phyloP scores from a whole-genome alignment of 768 basidiomycete genomes.

The Boletales sp. region DNA sequence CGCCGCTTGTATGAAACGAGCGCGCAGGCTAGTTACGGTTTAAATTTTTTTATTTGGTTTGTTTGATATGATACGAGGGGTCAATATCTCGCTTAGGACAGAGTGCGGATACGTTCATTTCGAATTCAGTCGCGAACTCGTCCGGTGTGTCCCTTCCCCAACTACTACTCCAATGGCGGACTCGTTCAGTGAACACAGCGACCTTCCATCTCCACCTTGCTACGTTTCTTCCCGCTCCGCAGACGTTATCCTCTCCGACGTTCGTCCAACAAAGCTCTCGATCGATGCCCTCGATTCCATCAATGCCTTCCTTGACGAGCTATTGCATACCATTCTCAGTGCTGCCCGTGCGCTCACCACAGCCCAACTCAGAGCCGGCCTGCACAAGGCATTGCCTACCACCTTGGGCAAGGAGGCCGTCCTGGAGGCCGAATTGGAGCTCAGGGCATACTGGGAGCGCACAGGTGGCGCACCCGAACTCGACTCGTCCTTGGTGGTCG shows the following conservation, averaged over 20 bases:
- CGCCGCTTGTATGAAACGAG: conserved; percentile 8
- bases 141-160: not conserved
- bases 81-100: conserved; percentile 14
- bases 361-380: conserved; percentile 66
- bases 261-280: conserved; percentile 86
- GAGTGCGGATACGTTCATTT: conserved; percentile 10
- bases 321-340: conserved; percentile 68
- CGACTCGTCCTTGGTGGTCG: conserved; percentile 25
- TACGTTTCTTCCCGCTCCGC: conserved; percentile 85
- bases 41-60: no score
- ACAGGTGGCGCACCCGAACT: conserved; percentile 40
- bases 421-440: conserved; percentile 88
- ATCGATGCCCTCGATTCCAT: conserved; percentile 71
- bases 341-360: conserved; percentile 67
- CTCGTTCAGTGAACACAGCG: conserved; percentile 37
- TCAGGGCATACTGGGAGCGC: conserved; percentile 85
- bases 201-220: conserved; percentile 44
- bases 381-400: conserved; percentile 72
- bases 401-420: conserved; percentile 88
- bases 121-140: conserved; percentile 1
- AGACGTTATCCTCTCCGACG: conserved; percentile 88
- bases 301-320: conserved; percentile 83
- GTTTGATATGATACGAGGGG: no score
- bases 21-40: no score
- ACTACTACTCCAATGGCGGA: conserved; percentile 37